A percentile compares a stretch with the other conserved stretches of the same genome.
phyloP scores from a whole-genome alignment of 2,329 filamentous ascomycete species.

The Fusarium proliferatum region DNA sequence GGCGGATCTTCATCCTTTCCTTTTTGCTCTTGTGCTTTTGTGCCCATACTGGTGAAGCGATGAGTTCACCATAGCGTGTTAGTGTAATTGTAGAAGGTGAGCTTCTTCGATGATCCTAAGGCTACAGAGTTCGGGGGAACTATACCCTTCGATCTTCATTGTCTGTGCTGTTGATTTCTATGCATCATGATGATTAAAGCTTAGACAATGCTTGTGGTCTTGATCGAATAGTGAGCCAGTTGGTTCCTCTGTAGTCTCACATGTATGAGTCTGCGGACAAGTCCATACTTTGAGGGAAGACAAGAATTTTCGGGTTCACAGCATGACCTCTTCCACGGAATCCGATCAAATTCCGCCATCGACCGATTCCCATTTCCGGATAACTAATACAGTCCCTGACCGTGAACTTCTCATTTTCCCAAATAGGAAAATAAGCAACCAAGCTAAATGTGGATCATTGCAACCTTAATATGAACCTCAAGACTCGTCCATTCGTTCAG shows the following conservation, averaged over 20 bases:
- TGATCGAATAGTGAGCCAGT: too few relatives aligned
- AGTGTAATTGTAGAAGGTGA: too few relatives aligned
- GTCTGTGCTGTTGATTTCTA: neutral
- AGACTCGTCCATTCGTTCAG: neutral
- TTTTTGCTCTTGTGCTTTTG: neutral
- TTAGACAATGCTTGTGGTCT: neutral
- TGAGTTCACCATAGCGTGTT: neutral
- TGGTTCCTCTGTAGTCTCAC: too few relatives aligned
- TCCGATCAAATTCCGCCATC: neutral
- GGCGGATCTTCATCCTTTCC: accelerated
- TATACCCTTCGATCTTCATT: neutral
- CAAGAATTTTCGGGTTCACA: neutral
- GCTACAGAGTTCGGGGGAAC: accelerated
- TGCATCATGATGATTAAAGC: too few relatives aligned
- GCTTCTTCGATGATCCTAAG: neutral
- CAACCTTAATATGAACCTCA: neutral
- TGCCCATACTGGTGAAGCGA: neutral
- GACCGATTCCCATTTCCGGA: neutral
- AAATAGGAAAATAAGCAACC: constrained; percentile 9
- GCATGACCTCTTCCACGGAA: neutral
- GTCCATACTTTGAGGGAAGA: neutral
- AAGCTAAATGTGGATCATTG: neutral
- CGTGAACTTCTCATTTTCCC: constrained; percentile 1
- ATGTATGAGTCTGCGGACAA: neutral
- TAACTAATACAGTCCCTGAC: neutral